Base-by-base conservation (phyloP, 805 yeast genomes). In the Spathaspora sp. region DNA sequence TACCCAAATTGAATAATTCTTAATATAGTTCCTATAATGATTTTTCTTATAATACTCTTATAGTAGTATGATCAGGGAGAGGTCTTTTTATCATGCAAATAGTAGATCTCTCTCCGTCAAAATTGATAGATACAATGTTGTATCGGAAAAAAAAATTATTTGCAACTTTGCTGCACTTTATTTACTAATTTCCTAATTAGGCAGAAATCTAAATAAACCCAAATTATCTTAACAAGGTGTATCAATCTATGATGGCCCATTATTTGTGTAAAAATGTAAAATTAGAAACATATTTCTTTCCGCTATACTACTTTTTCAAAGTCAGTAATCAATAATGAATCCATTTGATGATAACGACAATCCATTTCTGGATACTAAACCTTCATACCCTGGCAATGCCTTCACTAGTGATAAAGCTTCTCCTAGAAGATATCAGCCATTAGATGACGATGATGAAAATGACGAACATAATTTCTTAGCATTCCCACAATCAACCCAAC, bases 361-460 rank as follows among this genome's bases (percentile, higher is more conserved):
- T 47, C 75, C 77, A 2, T 73, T 70, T 50, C 56, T 56, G 54
- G 73, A 69, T 43, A n/a, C 23, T 54, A 57, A 54, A n/a, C 75
- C 75, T 5, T 57, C 65, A 42, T 57, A 66, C 16, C 78, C 78
- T 5, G 58, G 60, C 49, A 72, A 73, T 11, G 77, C 76, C 1
- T 73, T 73, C 57, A 70, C 73, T 0, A 63, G 68, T 46, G 72
- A 70, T 48, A 58, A 72, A 39, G 57, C 64, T 2, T 70, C 76
- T 2, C 76, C 77, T 1, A 68, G 68, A 59, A 35, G 73, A 48
- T 68, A 61, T 45, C 65, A 62, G 26, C 67, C 66, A 26, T 47
- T 49, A 19, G 65, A 57, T 20, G 55, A 57, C 5, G 62, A 57
- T 7, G 62, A 55, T 23, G 72, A 69, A 10, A 60, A 61, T 7